Evolutionary conservation across 2,329 filamentous ascomycete genomes (phyloP).

Genomic region (Ilyonectria mors-panacis): DNA sequence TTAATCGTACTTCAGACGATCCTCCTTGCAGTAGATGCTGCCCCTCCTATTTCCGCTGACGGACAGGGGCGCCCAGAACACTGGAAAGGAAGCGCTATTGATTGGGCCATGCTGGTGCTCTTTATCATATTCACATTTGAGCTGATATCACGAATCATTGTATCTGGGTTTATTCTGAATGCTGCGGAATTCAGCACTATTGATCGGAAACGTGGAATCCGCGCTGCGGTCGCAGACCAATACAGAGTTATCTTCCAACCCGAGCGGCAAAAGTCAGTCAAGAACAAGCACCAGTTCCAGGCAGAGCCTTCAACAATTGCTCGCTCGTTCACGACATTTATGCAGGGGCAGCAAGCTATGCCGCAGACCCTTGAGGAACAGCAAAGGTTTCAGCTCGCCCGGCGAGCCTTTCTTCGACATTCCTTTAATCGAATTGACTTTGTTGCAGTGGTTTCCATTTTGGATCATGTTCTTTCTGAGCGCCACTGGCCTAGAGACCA

Average conservation of each 20-base stretch:
- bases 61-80: constrained; percentile 71
- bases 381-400: constrained; percentile 87
- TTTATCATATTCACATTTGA: constrained; percentile 94
- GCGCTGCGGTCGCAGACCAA: constrained; percentile 81
- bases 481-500: constrained; percentile 77
- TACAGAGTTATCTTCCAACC: constrained; percentile 86
- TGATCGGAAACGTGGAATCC: constrained; percentile 81
- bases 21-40: constrained; percentile 88
- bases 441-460: constrained; percentile 92
- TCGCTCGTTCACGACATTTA: constrained; percentile 85
- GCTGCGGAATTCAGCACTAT: constrained; percentile 93
- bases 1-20: constrained; percentile 92
- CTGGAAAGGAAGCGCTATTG: constrained; percentile 80
- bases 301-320: constrained; percentile 76
- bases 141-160: constrained; percentile 85
- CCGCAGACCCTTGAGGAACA: constrained; percentile 80
- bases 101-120: constrained; percentile 85
- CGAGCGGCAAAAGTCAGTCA: constrained; percentile 79
- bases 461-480: constrained; percentile 90
- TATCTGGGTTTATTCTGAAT: constrained; percentile 94
- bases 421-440: constrained; percentile 98
- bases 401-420: constrained; percentile 92
- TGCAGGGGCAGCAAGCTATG: constrained; percentile 70
- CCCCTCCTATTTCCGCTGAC: constrained; percentile 76
- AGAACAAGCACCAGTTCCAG: constrained; percentile 62